Conservation (phyloP, 177 flowering plant species). For the Vitis hybrid region DNA sequence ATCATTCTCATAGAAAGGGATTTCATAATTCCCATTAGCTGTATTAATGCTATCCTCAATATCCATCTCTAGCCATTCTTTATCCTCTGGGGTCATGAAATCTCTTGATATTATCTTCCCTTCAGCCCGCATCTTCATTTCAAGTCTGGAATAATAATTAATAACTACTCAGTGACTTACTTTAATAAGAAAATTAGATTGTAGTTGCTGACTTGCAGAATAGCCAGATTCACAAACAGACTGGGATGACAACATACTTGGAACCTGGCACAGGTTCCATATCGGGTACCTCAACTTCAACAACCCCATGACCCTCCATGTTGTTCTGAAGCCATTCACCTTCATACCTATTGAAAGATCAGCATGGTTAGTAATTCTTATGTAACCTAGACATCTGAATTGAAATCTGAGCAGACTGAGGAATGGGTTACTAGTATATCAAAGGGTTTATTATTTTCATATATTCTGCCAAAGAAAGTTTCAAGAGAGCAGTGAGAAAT, state of each 20-base stretch:
- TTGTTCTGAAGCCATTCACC: constrained; percentile 95
- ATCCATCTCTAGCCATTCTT: constrained; percentile 92
- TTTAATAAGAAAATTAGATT: not conserved
- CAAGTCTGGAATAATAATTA: constrained; percentile 51
- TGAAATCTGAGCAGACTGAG: not conserved
- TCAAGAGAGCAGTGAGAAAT: not conserved
- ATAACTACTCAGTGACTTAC: not conserved
- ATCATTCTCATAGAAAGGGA: constrained; percentile 73
- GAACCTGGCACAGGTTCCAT: constrained; percentile 90
- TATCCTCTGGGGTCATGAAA: constrained; percentile 85
- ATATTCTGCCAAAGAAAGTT: not conserved
- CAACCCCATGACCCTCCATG: constrained; percentile 94
- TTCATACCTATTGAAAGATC: constrained; percentile 66
- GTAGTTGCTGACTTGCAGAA: not conserved
- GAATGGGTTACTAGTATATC: too few relatives aligned
- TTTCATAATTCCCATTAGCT: constrained; percentile 41
- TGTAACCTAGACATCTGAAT: not conserved
- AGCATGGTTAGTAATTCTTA: not conserved
- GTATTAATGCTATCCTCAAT: constrained; percentile 72
- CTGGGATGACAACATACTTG: constrained; percentile 55
- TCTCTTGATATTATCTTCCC: constrained; percentile 74
- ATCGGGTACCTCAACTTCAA: constrained; percentile 87
- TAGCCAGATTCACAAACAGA: not conserved
- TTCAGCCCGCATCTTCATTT: constrained; percentile 84
- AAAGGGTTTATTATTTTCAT: not conserved